Base-by-base conservation (phyloP, 2,329 filamentous ascomycete genomes). In the Cytospora piceicola region DNA sequence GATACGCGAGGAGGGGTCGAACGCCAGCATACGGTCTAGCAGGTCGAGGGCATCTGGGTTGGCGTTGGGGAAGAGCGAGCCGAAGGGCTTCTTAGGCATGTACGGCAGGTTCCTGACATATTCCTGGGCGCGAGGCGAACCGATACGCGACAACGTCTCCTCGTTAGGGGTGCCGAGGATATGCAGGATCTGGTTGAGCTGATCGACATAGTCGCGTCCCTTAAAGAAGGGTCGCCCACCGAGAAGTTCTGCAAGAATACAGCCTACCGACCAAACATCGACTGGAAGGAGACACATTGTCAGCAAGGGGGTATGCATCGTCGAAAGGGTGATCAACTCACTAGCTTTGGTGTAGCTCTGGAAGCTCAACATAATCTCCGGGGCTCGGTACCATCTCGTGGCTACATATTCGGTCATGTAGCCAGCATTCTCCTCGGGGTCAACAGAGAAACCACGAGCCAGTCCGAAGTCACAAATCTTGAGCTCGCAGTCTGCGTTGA, bases 381-480 rank as follows among this genome's bases (percentile, higher is more conserved):
- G 95, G 4, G 95, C 95, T 80, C 85, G 84, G 74, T 88, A 99
- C 95, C 95, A 99, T 82, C 95, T 87, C 61, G 95, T 99, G 59
- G 95, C 95, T 64, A 99, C 95, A 75, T 99, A 99, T 80, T 99
- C 95, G 14, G 95, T 99, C 95, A 99, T 98, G 80, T 98, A 99
- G 27, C 95, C 95, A 22, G 95, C 95, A 77, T 98, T 98, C 81
- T 99, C 94, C 78, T 99, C 93, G 1, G 95, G 95, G 72, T 98
- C 94, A 74, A 97, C 89, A 3, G 94, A 97, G 83, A 99, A 98
- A 66, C 95, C 95, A 83, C 95, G 88, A 6, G 95, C 95, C 66
- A 99, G 85, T 73, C 95, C 95, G 75, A 99, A 99, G 81, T 99
- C 95, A 80, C 92, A 96, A 79, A 99, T 98, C 86, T 99, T 99